Evolutionary conservation across 352 stramenopile genomes (phyloP), one percentile per base, ranked within the genome.

Genomic region (Pythium folliculosum): DNA sequence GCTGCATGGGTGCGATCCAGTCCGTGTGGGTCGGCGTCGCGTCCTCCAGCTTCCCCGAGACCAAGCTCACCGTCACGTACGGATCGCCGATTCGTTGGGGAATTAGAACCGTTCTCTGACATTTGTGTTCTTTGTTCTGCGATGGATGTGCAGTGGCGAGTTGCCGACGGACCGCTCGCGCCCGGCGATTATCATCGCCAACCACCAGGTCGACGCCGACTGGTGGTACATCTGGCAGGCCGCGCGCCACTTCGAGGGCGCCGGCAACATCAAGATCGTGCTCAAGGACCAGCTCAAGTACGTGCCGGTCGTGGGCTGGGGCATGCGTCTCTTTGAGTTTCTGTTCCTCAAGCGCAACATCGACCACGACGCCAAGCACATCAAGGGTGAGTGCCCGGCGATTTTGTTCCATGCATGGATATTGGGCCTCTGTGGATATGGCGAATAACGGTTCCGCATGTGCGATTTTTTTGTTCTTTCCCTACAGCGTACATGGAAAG

Each of bases 161-260:
- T 63, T 97, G 21, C 90, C 91, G 21, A 78, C 73, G 5, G 87
- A 94, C 61, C 71, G 71, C 21, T 70, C 84, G 13, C 89, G 90
- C 17, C 90, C 90, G 14, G 84, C 76, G 8, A 92, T 98, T 63
- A 80, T 98, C 65, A 86, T 98, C 27, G 86, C 79, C 9, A 98
- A 98, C 77, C 93, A 98, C 76, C 79, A 97, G 50, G 82, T 95
- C 38, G 90, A 98, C 72, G 89, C 83, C 13, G 95, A 98, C 77
- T 98, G 91, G 79, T 98, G 92, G 92, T 97, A 94, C 71, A 83
- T 97, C 50, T 97, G 92, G 85, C 85, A 95, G 67, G 82, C 91
- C 30, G 82, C 89, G 65, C 84, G 86, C 8, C 62, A 77, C 19
- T 61, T 81, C 27, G 58, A 80, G 0, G 83, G 81, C 25, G 82